phyloP scores from a whole-genome alignment of 306 rosid genomes.

The Alnus rubra region DNA sequence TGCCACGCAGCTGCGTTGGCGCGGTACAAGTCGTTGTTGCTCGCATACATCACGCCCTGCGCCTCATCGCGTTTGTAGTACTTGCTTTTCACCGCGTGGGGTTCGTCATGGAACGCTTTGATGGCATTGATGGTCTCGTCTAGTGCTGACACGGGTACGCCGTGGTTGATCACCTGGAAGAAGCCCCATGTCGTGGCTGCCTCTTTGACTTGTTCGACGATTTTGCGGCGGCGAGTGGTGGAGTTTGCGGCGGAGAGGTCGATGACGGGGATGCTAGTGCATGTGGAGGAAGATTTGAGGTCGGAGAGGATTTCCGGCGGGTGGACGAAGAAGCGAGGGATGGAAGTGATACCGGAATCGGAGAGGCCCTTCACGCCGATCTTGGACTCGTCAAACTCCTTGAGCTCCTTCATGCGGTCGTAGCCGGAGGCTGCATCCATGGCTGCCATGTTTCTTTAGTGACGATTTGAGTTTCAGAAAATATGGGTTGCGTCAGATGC shows the following conservation, averaged over 20 bases:
- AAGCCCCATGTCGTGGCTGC: slow-evolving; percentile 49
- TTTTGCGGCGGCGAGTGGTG: slow-evolving; percentile 12
- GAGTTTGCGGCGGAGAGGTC: slow-evolving; percentile 36
- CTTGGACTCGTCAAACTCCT: slow-evolving; percentile 46
- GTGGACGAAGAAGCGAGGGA: slow-evolving; percentile 43
- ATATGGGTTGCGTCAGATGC: too few species aligned
- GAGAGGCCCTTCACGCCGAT: slow-evolving; percentile 55
- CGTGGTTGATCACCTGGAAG: slow-evolving; percentile 55
- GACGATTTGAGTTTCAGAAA: not conserved
- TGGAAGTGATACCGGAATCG: slow-evolving; percentile 45
- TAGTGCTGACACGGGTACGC: slow-evolving; percentile 15
- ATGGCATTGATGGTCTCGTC: slow-evolving; percentile 29
- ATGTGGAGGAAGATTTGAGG: slow-evolving; percentile 21
- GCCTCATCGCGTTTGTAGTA: slow-evolving; percentile 43
- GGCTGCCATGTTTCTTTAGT: not conserved
- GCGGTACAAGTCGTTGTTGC: slow-evolving; percentile 39
- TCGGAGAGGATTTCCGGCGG: slow-evolving; percentile 34
- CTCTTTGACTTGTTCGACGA: slow-evolving; percentile 36
- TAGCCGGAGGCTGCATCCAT: slow-evolving; percentile 1
- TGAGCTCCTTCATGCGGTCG: slow-evolving; percentile 39
- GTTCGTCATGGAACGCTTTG: slow-evolving; percentile 44
- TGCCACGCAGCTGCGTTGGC: slow-evolving; percentile 41
- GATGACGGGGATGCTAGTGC: slow-evolving; percentile 33
- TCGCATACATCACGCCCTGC: slow-evolving; percentile 31
- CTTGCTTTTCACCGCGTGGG: slow-evolving; percentile 28